These are phyloP conservation scores for Populus deltoides DNA, from an alignment of 345 rosid species.

Conservation along the genomic window DNA sequence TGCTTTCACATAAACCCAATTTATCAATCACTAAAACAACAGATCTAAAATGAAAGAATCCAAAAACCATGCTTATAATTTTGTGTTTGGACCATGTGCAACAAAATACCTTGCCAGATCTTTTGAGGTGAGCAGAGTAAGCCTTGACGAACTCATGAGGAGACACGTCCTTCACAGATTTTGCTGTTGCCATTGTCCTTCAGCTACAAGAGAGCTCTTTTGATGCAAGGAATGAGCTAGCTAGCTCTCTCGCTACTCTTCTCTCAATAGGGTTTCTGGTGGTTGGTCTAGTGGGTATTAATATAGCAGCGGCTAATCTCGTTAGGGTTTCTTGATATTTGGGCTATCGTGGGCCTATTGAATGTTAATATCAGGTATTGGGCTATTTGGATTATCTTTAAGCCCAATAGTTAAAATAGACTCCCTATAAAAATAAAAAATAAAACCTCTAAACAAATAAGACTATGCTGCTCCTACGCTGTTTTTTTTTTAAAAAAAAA, in stretches of 20 bases:
- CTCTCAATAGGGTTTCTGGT: background rate
- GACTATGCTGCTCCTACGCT: too few species aligned
- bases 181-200: slow-evolving; percentile 37
- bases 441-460: too few species aligned
- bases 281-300: background rate
- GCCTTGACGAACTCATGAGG: slow-evolving; percentile 90
- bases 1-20: background rate
- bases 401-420: background rate
- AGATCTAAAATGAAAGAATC: background rate
- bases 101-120: slow-evolving; percentile 75
- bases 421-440: too few species aligned
- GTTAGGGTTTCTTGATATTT: background rate
- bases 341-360: background rate
- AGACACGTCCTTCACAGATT: slow-evolving; percentile 79
- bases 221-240: background rate
- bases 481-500: too few species aligned
- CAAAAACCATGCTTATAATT: background rate
- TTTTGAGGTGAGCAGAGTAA: slow-evolving; percentile 81
- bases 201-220: background rate
- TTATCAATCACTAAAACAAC: background rate
- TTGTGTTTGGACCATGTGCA: background rate
- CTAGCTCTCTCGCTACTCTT: background rate
- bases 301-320: background rate
- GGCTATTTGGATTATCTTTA: background rate
- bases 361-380: background rate